Evolutionary conservation across 2,329 filamentous ascomycete genomes (phyloP), one percentile per base, ranked within the genome.

Genomic region (Acarospora socialis): DNA sequence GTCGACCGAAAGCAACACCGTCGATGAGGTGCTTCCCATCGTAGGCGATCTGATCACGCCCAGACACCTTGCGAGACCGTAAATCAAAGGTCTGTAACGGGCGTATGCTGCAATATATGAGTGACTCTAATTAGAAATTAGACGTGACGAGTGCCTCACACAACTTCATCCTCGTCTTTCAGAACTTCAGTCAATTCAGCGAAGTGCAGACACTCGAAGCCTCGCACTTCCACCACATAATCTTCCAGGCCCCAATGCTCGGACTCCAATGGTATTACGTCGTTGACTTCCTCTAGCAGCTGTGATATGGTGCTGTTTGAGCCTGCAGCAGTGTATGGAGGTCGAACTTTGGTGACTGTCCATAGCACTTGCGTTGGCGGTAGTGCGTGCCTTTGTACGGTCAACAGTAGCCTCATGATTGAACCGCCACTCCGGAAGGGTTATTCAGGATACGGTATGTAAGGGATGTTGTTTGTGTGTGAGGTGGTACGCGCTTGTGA

Each of bases 181-280:
- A 93, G 60, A 7, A 90, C 61, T 26, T 68, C 66, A 9, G 65
- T 61, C 4, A 92, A 67, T 13, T 69, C 64, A 50, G 82, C 77
- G 46, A 82, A 95, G 57, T 94, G 87, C 35, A 94, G 57, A 46
- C 82, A 90, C 56, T 95, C 87, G 43, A 81, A 94, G 27, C 70
- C 73, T 12, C 56, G 60, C 3, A 93, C 65, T 54, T 92, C 81
- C 18, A 93, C 81, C 6, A 70, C 70, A 53, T 95, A 95, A 51
- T 94, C 82, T 47, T 94, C 86, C 3, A 93, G 58, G 0, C 82
- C 83, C 82, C 83, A 93, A 37, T 83, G 65, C 23, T 66, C 66
- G 35, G 76, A 74, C 57, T 93, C 84, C 0, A 95, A 70, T 0
- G 86, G 84, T 2, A 94, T 61, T 10, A 80, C 66, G 25, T 81